phyloP scores from a whole-genome alignment of 352 stramenopile species.

The Thalassiosira oceanica region DNA sequence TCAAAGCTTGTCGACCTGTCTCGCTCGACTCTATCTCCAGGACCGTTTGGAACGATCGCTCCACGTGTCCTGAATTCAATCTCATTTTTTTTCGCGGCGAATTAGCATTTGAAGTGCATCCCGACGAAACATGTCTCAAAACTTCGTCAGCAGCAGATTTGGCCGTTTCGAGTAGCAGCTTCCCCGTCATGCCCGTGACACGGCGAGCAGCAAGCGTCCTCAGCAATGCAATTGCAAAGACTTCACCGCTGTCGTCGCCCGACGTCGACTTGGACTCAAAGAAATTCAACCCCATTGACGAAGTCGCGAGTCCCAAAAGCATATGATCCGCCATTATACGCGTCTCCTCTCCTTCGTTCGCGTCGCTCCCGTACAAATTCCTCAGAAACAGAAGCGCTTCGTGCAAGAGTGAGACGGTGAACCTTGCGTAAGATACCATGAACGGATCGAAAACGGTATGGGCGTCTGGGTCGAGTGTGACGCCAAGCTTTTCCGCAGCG shows the following conservation, averaged over 20 bases:
- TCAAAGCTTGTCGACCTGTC: no score
- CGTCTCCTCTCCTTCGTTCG: slow-evolving; percentile 12
- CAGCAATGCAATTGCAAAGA: no score
- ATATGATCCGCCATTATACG: slow-evolving; percentile 27
- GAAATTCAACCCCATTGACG: slow-evolving; percentile 15
- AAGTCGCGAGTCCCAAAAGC: slow-evolving; percentile 22
- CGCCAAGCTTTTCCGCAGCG: slow-evolving; percentile 33
- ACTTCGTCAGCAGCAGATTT: no score
- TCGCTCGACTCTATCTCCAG: no score
- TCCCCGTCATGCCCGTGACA: no score
- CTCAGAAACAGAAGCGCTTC: slow-evolving; percentile 19
- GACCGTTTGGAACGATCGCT: no score
- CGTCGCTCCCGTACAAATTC: neutral
- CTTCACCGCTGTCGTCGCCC: slow-evolving; percentile 12
- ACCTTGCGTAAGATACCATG: slow-evolving; percentile 18
- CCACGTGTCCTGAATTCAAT: no score
- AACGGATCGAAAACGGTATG: slow-evolving; percentile 30
- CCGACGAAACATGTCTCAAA: no score
- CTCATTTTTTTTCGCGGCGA: no score
- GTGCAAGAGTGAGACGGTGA: slow-evolving; percentile 24
- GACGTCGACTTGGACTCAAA: slow-evolving; percentile 4
- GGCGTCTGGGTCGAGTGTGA: slow-evolving; percentile 20
- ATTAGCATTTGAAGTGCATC: no score
- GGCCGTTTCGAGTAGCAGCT: no score
- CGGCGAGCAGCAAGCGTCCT: no score